Conservation (phyloP, 2,329 filamentous ascomycete genomes). For the Calonectria pseudoturangicola region DNA sequence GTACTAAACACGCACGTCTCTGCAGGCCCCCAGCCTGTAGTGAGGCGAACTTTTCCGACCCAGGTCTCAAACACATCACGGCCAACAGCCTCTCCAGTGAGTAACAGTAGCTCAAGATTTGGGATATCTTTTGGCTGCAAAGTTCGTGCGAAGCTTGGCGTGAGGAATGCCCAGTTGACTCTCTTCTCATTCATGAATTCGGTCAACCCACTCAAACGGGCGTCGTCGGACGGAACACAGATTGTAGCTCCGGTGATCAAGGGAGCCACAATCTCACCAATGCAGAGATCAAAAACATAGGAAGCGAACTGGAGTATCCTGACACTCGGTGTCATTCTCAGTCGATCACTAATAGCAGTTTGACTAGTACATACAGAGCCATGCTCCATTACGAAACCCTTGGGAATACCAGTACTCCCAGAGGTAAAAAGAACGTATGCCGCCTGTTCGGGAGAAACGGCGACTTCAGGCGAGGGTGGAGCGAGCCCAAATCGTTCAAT, state of each 20-base stretch:
- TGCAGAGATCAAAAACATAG: slow-evolving; percentile 33
- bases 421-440: slow-evolving; percentile 51
- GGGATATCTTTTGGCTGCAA: not conserved
- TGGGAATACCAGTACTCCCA: slow-evolving; percentile 10
- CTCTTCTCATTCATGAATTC: slow-evolving; percentile 11
- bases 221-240: slow-evolving; percentile 32
- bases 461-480: not conserved
- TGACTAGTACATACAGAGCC: slow-evolving; percentile 11
- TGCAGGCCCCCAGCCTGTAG: not conserved
- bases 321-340: slow-evolving; percentile 29
- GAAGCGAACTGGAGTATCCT: slow-evolving; percentile 40
- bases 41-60: slow-evolving; percentile 33
- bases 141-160: slow-evolving; percentile 1
- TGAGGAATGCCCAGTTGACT: slow-evolving; percentile 13
- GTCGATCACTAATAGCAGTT: slow-evolving; percentile 3
- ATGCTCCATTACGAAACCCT: slow-evolving; percentile 14
- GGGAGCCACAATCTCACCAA: slow-evolving; percentile 33
- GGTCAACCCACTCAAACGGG: slow-evolving; percentile 12
- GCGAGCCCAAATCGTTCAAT: not conserved
- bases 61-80: slow-evolving; percentile 36
- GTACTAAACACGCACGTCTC: slow-evolving; percentile 2
- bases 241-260: slow-evolving; percentile 36
- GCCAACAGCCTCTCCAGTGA: slow-evolving; percentile 5
- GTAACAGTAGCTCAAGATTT: not conserved
- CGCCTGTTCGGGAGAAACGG: not conserved